These are phyloP conservation scores for Crithidia thermophila DNA, from an alignment of 208 protist genomes.

Conservation along the genomic window DNA sequence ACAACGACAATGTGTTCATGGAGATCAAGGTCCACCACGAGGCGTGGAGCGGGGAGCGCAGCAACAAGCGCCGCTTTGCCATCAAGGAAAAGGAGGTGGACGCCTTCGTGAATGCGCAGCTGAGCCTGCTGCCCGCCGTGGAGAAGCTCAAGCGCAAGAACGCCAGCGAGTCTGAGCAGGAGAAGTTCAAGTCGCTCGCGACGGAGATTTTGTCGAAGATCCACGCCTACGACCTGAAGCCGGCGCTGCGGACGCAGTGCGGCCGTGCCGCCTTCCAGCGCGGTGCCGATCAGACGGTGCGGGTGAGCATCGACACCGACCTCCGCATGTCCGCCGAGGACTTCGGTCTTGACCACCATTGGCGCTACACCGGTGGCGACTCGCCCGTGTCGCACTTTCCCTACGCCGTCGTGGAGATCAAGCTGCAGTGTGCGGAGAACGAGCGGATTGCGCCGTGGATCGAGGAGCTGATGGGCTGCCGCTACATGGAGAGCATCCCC, in stretches of 20 bases:
- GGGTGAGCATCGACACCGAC: slow-evolving; percentile 89
- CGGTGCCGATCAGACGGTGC: slow-evolving; percentile 81
- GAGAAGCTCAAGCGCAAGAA: slow-evolving; percentile 81
- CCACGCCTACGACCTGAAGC: slow-evolving; percentile 86
- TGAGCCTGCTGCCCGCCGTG: slow-evolving; percentile 65
- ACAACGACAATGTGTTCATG: slow-evolving; percentile 84
- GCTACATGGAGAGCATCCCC: slow-evolving; percentile 88
- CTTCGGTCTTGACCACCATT: slow-evolving; percentile 87
- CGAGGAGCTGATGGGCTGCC: slow-evolving; percentile 89
- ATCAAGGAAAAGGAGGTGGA: slow-evolving; percentile 86
- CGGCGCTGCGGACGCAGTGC: slow-evolving; percentile 85
- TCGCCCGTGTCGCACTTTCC: slow-evolving; percentile 75
- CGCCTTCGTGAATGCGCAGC: slow-evolving; percentile 67
- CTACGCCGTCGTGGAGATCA: slow-evolving; percentile 90
- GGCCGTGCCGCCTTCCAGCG: slow-evolving; percentile 87
- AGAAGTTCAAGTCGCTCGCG: slow-evolving; percentile 82
- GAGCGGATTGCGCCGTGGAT: slow-evolving; percentile 90
- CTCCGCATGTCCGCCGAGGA: slow-evolving; percentile 79
- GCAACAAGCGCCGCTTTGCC: slow-evolving; percentile 88
- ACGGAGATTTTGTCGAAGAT: slow-evolving; percentile 86
- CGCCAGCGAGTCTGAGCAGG: slow-evolving; percentile 63
- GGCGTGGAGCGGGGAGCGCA: slow-evolving; percentile 87
- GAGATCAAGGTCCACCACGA: slow-evolving; percentile 92
- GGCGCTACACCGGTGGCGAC: slow-evolving; percentile 81
- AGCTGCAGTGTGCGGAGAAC: slow-evolving; percentile 89